phyloP scores from a whole-genome alignment of 371 early-diverging fungal genomes.

The Cokeromyces recurvatus region DNA sequence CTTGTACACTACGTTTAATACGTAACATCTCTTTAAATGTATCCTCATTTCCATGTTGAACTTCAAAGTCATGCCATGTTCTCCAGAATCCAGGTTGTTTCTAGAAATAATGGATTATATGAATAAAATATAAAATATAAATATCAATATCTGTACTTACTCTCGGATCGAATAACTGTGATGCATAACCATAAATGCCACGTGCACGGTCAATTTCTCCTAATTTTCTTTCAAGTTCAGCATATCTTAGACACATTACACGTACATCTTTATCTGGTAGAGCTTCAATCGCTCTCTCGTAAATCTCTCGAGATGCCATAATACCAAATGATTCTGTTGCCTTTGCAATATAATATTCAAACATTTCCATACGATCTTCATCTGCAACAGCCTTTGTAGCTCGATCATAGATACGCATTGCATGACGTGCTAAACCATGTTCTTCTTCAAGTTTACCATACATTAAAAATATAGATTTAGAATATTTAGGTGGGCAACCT shows the following conservation, averaged over 20 bases:
- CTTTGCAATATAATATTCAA: slow-evolving; percentile 85
- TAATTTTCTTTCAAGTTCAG: slow-evolving; percentile 82
- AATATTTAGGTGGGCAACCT: slow-evolving; percentile 82
- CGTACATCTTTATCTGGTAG: slow-evolving; percentile 83
- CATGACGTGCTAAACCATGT: slow-evolving; percentile 87
- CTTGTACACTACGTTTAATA: slow-evolving; percentile 77
- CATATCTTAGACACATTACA: slow-evolving; percentile 78
- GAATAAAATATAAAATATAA: background rate
- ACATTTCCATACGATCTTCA: slow-evolving; percentile 81
- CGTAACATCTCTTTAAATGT: slow-evolving; percentile 97
- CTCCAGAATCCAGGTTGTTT: slow-evolving; percentile 79
- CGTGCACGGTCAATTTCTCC: slow-evolving; percentile 96
- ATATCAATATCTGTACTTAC: background rate
- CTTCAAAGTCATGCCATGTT: slow-evolving; percentile 95
- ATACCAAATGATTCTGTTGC: slow-evolving; percentile 85
- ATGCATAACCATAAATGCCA: slow-evolving; percentile 85
- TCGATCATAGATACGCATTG: slow-evolving; percentile 91
- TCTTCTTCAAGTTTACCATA: slow-evolving; percentile 95
- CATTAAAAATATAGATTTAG: slow-evolving; percentile 84
- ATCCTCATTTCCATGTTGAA: slow-evolving; percentile 95
- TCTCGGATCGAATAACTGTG: slow-evolving; percentile 83
- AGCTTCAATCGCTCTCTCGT: slow-evolving; percentile 84
- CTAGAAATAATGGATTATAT: too few relatives aligned
- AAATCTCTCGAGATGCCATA: slow-evolving; percentile 85
- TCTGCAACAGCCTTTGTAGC: slow-evolving; percentile 76